Evolutionary conservation across 345 rosid genomes (phyloP), one percentile per base, ranked within the genome.

Genomic region (Passiflora organensis): DNA sequence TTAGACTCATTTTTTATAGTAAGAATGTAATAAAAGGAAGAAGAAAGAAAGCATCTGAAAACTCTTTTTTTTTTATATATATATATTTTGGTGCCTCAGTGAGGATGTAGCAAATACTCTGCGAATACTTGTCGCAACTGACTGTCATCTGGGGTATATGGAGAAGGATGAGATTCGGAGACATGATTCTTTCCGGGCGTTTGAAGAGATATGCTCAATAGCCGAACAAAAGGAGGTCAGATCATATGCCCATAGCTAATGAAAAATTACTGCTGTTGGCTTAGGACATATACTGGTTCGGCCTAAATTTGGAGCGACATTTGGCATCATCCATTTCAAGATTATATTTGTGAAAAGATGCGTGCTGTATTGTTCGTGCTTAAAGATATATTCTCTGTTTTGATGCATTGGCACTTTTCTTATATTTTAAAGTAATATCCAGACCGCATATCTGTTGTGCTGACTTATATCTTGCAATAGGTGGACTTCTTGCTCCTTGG

Each of bases 111-210:
- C 76, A 24, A 53, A 75, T 72, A 86, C 84, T 10, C 89, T 93
- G 21, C 78, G 91, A 14, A 44, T 93, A 51, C 95, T 93, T 56
- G 94, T 93, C 49, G 99, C 95, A 5, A 89, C 96, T 10, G 99
- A 93, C 76, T 86, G 93, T 58, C 99, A 93, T 69, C 66, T 93
- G 59, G 99, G 99, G 6, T 93, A 86, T 55, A 78, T 89, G 99
- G 99, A 89, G 87, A 93, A 93, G 69, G 97, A 93, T 73, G 99
- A 93, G 70, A 67, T 93, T 48, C 74, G 99, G 47, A 74, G 97
- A 23, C 95, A 93, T 28, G 97, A 93, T 80, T 89, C 99, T 24
- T 93, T 93, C 63, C 84, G 80, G 69, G 87, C 99, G 20, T 93
- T 93, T 58, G 95, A 89, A 59, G 97, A 89, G 73, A 93, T 93